A percentile compares a stretch with the other conserved stretches of the same genome.
Evolutionary conservation across 139 green algal species (phyloP).

Genomic region (Chlamydomonas applanata): DNA sequence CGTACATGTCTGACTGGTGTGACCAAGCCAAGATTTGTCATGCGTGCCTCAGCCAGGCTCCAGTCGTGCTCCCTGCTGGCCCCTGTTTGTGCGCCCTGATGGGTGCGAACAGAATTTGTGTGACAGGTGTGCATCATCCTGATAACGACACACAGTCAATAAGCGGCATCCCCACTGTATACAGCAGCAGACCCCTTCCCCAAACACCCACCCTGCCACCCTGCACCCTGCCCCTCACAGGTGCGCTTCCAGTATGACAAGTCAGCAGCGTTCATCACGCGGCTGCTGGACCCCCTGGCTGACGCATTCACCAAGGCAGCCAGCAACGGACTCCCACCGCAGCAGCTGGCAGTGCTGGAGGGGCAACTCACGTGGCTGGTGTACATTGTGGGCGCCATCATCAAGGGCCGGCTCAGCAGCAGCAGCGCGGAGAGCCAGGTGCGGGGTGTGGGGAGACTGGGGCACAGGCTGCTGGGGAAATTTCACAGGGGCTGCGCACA

Average conservation of each 20-base stretch:
- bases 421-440: slow-evolving; percentile 72
- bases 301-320: slow-evolving; percentile 54
- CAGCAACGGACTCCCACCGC: background rate
- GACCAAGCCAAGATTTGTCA: too few relatives aligned
- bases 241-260: slow-evolving; percentile 90
- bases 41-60: background rate
- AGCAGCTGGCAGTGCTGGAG: slow-evolving; percentile 81
- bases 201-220: too few relatives aligned
- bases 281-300: slow-evolving; percentile 76
- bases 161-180: too few relatives aligned
- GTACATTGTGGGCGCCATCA: slow-evolving; percentile 89
- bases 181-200: too few relatives aligned
- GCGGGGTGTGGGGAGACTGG: background rate
- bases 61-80: background rate
- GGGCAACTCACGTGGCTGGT: slow-evolving; percentile 97
- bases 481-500: background rate
- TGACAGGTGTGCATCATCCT: too few relatives aligned
- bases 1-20: background rate
- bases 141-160: too few relatives aligned
- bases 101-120: too few relatives aligned
- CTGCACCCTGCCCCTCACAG: too few relatives aligned
- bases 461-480: background rate
- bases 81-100: too few relatives aligned
- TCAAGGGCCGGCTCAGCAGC: slow-evolving; percentile 79
- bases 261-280: slow-evolving; percentile 61